phyloP scores from a whole-genome alignment of 352 stramenopile species.

The Peronospora tabacina region DNA sequence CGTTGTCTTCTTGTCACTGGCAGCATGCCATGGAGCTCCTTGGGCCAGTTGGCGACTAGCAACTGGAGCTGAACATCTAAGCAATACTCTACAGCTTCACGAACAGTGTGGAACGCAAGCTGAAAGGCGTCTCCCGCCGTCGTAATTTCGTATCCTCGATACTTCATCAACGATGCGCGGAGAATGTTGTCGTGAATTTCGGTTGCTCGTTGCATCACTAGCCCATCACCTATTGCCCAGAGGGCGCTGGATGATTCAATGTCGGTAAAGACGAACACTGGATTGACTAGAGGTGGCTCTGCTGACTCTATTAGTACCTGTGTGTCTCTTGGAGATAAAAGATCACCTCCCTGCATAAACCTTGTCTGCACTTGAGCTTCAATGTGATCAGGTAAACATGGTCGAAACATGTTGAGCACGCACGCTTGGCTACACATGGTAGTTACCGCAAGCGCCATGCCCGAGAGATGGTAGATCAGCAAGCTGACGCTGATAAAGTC shows the following conservation, averaged over 20 bases:
- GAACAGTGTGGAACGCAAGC: slow-evolving; percentile 53
- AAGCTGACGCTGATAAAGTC: slow-evolving; percentile 39
- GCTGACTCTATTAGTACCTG: slow-evolving; percentile 33
- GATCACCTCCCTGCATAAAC: slow-evolving; percentile 35
- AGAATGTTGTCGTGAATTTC: slow-evolving; percentile 57
- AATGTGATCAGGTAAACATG: slow-evolving; percentile 36
- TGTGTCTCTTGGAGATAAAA: slow-evolving; percentile 33
- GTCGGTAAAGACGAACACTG: slow-evolving; percentile 63
- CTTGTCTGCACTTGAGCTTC: slow-evolving; percentile 35
- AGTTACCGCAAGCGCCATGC: slow-evolving; percentile 37
- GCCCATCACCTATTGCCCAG: slow-evolving; percentile 36
- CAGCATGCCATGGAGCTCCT: slow-evolving; percentile 39
- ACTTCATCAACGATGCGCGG: slow-evolving; percentile 40
- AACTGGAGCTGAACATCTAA: slow-evolving; percentile 52
- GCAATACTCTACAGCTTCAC: slow-evolving; percentile 53
- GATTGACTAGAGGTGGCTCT: slow-evolving; percentile 37
- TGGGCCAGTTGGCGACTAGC: slow-evolving; percentile 45
- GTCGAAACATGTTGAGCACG: slow-evolving; percentile 31
- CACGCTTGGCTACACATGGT: slow-evolving; percentile 46
- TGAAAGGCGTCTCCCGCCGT: slow-evolving; percentile 52
- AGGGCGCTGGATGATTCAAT: slow-evolving; percentile 58
- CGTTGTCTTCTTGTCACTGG: slow-evolving; percentile 37
- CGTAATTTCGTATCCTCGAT: slow-evolving; percentile 58
- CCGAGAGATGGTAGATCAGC: slow-evolving; percentile 35
- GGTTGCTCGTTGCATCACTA: slow-evolving; percentile 42